These are phyloP conservation scores for Malassezia slooffiae DNA, from an alignment of 1,284 basidiomycete genomes.

Conservation along the genomic window DNA sequence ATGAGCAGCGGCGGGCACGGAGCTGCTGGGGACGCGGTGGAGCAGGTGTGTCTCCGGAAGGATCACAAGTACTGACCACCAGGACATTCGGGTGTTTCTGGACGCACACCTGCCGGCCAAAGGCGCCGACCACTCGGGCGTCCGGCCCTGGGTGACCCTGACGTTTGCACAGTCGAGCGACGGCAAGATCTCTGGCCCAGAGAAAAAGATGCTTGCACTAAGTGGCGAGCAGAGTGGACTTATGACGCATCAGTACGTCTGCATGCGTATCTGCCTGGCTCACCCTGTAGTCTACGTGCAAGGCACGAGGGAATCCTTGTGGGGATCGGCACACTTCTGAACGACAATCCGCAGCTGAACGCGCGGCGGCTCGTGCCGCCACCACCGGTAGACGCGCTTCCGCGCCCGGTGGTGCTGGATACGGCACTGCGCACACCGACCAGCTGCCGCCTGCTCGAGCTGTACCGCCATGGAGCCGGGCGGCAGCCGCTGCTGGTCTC, in stretches of 20 bases:
- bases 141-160: conserved; percentile 54
- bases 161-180: conserved; percentile 93
- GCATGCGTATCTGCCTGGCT: conserved; percentile 6
- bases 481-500: conserved; percentile 63
- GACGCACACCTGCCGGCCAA: too few relatives aligned
- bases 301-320: conserved; percentile 85
- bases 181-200: conserved; percentile 71
- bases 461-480: conserved; percentile 57
- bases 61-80: neutral
- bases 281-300: conserved; percentile 47
- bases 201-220: conserved; percentile 63
- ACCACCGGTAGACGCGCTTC: conserved; percentile 36
- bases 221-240: conserved; percentile 76
- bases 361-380: conserved; percentile 46
- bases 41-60: too few relatives aligned
- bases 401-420: conserved; percentile 76
- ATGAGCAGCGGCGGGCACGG: too few relatives aligned
- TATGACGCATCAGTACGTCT: conserved; percentile 77
- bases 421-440: conserved; percentile 58
- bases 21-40: too few relatives aligned
- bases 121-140: too few relatives aligned
- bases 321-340: conserved; percentile 75
- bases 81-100: too few relatives aligned
- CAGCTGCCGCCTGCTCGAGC: conserved; percentile 62
- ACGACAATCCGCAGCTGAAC: conserved; percentile 83